Percentiles rank a stretch among this genome's conserved stretches.
Evolutionary conservation across 805 yeast species (phyloP).

Genomic region (Kodamaea kaohsiungensis): DNA sequence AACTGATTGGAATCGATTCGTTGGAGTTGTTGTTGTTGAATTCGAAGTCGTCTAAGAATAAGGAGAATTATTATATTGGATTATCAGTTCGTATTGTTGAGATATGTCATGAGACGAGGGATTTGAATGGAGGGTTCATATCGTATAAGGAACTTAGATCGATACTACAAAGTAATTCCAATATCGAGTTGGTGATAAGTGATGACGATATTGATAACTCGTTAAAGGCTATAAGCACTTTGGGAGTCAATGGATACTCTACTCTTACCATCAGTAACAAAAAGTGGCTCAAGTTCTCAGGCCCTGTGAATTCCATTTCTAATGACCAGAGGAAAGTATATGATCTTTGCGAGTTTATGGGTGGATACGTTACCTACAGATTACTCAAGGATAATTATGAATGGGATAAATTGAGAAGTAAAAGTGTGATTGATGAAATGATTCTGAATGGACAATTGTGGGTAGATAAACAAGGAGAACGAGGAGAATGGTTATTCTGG

Average conservation of each 20-base stretch:
- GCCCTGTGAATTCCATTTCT: conserved; percentile 31
- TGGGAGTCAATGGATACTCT: conserved; percentile 73
- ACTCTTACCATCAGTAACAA: conserved; percentile 56
- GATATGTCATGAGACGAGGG: conserved; percentile 66
- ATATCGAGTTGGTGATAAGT: conserved; percentile 31
- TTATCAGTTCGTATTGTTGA: conserved; percentile 76
- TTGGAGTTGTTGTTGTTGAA: conserved; percentile 37
- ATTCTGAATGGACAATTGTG: conserved; percentile 80
- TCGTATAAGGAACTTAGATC: conserved; percentile 48
- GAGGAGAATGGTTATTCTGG: conserved; percentile 57
- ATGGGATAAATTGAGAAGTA: conserved; percentile 69
- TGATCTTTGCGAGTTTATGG: conserved; percentile 75
- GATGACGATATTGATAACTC: conserved; percentile 59
- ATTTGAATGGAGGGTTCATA: conserved; percentile 80
- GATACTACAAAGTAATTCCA: conserved; percentile 29
- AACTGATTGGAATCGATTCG: conserved; percentile 84
- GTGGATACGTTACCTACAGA: conserved; percentile 64
- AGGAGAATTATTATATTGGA: conserved; percentile 61
- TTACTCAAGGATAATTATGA: conserved; percentile 70
- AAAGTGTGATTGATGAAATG: conserved; percentile 72
- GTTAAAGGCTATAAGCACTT: conserved; percentile 48
- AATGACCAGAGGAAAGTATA: conserved; percentile 70
- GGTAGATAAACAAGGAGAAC: conserved; percentile 63
- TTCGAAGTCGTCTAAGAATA: conserved; percentile 18
- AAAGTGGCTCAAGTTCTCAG: conserved; percentile 47